Base-by-base conservation (phyloP, 768 basidiomycete genomes). In the Mycena maculata region DNA sequence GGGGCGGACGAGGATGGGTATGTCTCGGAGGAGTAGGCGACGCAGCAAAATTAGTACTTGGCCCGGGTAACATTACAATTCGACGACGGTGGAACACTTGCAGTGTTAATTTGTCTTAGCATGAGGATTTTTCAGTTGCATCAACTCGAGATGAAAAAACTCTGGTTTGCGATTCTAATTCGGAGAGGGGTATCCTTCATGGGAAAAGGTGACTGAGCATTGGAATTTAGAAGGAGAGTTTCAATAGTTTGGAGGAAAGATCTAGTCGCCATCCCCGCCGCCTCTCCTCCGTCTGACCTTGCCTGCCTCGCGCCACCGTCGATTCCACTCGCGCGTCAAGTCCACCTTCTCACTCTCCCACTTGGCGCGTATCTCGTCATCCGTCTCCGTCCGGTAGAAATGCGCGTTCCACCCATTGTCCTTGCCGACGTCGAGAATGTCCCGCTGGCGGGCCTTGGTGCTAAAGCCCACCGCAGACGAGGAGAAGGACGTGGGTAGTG, bases 301-400 rank as follows among this genome's bases (percentile, higher is more conserved):
- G 50, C 87, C 85, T 16, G 92, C 93, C 73, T 94, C 93, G 63
- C 89, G 86, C 78, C 88, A 89, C 50, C 91, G 78, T 73, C 87
- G 87, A 79, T 92, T 93, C 93, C 93, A 94, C 53, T 87, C 91
- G 66, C 78, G 82, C 58, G 93, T 94, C 76, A 94, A 76, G 58
- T 88, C 86, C 0, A 82, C 84, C 72, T 89, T 91, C 49, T 82
- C 79, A n/a, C 81, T 85, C 72, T 94, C 93, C 92, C 94, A 94
- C 57, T 82, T 78, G 68, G 83, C 83, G 53, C 85, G 82, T 38
- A 93, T 91, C 71, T 89, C 87, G n/a, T 87, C 86, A 41, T 84
- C 82, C 18, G 80, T 84, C 63, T 83, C 82, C 2, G 86, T 86
- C 42, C 86, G 76, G 65, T 79, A 84, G 73, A 91, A 88, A 47